phyloP scores from a whole-genome alignment of 2,329 filamentous ascomycete genomes.

The Alternaria brassicicola region DNA sequence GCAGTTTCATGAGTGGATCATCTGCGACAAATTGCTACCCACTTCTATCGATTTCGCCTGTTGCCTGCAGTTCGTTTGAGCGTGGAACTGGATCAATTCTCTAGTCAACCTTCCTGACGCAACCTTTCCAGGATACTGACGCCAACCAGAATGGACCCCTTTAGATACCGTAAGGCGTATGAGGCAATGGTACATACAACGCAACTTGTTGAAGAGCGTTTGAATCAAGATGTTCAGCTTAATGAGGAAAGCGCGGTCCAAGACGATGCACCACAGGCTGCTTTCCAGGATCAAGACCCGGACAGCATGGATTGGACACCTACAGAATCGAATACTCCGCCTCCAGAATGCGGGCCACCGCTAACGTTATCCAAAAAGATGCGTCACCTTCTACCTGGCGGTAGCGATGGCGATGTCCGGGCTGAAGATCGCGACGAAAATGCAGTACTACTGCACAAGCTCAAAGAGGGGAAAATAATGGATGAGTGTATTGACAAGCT shows the following conservation, averaged over 20 bases:
- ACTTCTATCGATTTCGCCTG: neutral
- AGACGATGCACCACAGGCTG: conserved; percentile 12
- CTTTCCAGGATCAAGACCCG: conserved; percentile 38
- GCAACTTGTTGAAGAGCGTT: conserved; percentile 40
- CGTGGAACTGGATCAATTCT: neutral
- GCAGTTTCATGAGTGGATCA: conserved; percentile 16
- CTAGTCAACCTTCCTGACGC: neutral
- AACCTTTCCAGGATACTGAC: conserved; percentile 20
- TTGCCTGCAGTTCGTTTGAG: conserved; percentile 8
- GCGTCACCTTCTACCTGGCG: conserved; percentile 38
- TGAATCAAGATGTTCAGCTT: conserved; percentile 28
- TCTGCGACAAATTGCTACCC: neutral
- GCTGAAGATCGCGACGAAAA: conserved; percentile 33
- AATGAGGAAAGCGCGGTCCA: conserved; percentile 11
- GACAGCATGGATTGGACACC: conserved; percentile 50
- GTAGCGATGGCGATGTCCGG: conserved; percentile 32
- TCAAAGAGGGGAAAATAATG: conserved; percentile 46
- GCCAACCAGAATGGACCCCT: conserved; percentile 44
- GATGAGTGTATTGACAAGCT: conserved; percentile 48
- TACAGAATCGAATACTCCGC: conserved; percentile 37
- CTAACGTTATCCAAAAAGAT: conserved; percentile 38
- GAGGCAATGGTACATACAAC: conserved; percentile 47
- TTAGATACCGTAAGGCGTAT: conserved; percentile 46
- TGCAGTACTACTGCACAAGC: conserved; percentile 41
- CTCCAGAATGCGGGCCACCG: conserved; percentile 39